Evolutionary conservation across 108 stramenopile genomes (phyloP).

Genomic region (Discostella stelligeroides): DNA sequence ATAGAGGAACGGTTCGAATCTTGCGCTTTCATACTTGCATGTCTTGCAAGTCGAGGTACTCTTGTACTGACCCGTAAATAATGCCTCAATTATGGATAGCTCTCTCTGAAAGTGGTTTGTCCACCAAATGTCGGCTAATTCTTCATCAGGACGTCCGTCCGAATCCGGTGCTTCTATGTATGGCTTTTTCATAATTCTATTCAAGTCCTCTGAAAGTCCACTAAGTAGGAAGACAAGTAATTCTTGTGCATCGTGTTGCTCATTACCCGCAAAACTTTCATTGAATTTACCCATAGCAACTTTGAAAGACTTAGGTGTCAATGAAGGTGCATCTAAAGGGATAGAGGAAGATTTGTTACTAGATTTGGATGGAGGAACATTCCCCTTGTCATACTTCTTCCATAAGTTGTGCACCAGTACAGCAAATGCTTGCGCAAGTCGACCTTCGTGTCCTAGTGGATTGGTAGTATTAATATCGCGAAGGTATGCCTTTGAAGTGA

Average conservation of each 20-base stretch:
- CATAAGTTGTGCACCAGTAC: conserved; percentile 89
- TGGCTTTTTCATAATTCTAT: conserved; percentile 94
- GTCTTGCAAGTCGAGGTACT: conserved; percentile 91
- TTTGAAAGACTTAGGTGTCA: conserved; percentile 94
- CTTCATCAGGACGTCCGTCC: conserved; percentile 91
- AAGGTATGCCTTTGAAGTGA: conserved; percentile 87
- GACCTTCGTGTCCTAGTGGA: conserved; percentile 92
- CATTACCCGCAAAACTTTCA: conserved; percentile 92
- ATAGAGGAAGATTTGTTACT: conserved; percentile 65
- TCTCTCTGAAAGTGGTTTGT: conserved; percentile 92
- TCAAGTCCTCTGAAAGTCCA: conserved; percentile 96
- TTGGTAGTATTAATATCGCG: conserved; percentile 94
- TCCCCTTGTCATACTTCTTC: conserved; percentile 55
- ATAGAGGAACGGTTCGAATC: conserved; percentile 97
- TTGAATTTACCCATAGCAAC: conserved; percentile 89
- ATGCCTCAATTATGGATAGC: conserved; percentile 92
- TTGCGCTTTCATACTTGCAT: conserved; percentile 94
- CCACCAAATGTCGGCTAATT: conserved; percentile 99
- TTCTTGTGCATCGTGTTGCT: conserved; percentile 99
- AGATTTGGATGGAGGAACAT: conserved; percentile 42
- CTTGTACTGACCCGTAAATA: conserved; percentile 96
- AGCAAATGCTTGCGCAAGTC: conserved; percentile 92
- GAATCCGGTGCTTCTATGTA: conserved; percentile 94
- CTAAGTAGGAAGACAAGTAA: conserved; percentile 88
- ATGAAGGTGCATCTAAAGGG: conserved; percentile 71